Evolutionary conservation across 2,329 filamentous ascomycete species (phyloP).

Genomic region (Trichoderma asperellum): DNA sequence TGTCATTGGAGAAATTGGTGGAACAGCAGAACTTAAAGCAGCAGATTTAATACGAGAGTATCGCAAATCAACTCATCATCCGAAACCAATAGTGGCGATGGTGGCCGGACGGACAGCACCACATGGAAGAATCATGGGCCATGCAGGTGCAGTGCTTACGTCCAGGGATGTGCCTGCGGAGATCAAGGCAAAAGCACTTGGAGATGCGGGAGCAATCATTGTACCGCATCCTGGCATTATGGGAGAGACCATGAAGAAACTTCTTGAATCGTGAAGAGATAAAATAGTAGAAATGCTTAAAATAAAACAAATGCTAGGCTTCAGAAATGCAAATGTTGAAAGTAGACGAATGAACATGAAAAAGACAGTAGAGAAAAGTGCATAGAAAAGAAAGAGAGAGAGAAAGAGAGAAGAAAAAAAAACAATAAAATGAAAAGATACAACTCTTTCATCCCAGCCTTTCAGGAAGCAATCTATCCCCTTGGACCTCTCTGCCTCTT

Average conservation of each 20-base stretch:
- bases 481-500: constrained; percentile 24
- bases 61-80: constrained; percentile 55
- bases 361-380: not conserved
- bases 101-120: constrained; percentile 68
- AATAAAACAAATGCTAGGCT: not conserved
- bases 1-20: constrained; percentile 73
- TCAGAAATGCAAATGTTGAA: not conserved
- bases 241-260: constrained; percentile 42
- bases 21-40: constrained; percentile 69
- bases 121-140: constrained; percentile 68
- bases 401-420: not conserved
- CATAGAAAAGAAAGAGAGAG: not conserved
- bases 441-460: not conserved
- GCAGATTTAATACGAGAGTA: constrained; percentile 74
- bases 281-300: not conserved
- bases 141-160: constrained; percentile 65
- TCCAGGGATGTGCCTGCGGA: constrained; percentile 40
- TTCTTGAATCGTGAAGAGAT: constrained; percentile 34
- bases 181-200: constrained; percentile 42
- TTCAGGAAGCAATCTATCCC: not conserved
- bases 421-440: not conserved
- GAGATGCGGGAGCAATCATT: constrained; percentile 43
- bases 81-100: constrained; percentile 68
- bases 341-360: too few species aligned
- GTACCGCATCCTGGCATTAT: constrained; percentile 47